phyloP scores from a whole-genome alignment of 148 eudicot genomes.

The Polygonum aviculare region DNA sequence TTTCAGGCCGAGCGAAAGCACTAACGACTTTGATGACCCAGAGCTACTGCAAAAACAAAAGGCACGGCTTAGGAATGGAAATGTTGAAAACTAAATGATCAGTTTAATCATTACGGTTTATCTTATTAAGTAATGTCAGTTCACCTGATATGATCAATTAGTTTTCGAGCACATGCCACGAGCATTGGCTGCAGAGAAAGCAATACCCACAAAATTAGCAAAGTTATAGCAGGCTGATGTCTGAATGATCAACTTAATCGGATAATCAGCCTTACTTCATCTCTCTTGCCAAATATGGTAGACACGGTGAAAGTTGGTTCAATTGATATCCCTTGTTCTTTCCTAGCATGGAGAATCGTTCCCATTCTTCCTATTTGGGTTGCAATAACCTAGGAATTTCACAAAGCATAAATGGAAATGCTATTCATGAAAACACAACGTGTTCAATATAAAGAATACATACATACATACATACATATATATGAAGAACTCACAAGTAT shows the following conservation, averaged over 20 bases:
- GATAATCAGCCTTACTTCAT: constrained; percentile 39
- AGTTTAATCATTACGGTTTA: neutral
- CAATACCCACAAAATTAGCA: constrained; percentile 11
- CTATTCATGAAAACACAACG: neutral
- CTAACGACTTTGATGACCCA: constrained; percentile 56
- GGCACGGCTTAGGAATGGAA: neutral
- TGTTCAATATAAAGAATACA: neutral
- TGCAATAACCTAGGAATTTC: constrained; percentile 51
- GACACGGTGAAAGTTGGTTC: constrained; percentile 56
- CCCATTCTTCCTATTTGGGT: constrained; percentile 97
- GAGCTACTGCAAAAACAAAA: constrained; percentile 39
- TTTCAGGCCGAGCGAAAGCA: constrained; percentile 78
- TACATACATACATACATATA: neutral
- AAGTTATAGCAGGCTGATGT: neutral
- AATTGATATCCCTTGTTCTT: constrained; percentile 62
- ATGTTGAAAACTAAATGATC: neutral
- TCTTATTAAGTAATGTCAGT: neutral
- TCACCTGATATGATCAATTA: constrained; percentile 82
- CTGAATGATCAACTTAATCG: neutral
- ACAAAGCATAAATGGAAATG: constrained; percentile 9
- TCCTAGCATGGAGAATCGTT: constrained; percentile 71
- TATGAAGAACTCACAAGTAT: constrained; percentile 44
- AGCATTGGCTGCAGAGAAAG: constrained; percentile 63
- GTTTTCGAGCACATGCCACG: constrained; percentile 75
- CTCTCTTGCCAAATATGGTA: constrained; percentile 81